Evolutionary conservation across 164 flowering plant genomes (phyloP).

Genomic region (Chimonanthus salicifolius): DNA sequence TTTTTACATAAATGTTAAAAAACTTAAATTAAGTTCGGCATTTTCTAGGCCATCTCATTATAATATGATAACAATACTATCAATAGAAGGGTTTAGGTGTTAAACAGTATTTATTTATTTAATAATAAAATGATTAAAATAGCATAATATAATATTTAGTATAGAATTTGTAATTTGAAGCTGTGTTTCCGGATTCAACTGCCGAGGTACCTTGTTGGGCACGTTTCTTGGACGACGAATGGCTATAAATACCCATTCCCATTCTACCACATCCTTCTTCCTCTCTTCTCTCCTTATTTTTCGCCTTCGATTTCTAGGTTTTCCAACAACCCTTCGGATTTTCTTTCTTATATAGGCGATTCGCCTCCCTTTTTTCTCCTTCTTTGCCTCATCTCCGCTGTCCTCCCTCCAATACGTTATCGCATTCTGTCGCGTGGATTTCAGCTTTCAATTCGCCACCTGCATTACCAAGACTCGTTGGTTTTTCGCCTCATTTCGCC

Average conservation of each 20-base stretch:
- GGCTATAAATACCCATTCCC: slow-evolving; percentile 27
- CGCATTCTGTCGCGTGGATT: not conserved
- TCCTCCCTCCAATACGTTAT: not conserved
- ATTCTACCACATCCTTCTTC: not conserved
- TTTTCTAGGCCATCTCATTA: too few species aligned
- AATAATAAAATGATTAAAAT: too few species aligned
- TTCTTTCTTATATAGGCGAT: not conserved
- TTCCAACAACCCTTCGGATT: not conserved
- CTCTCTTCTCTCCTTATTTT: not conserved
- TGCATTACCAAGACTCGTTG: not conserved
- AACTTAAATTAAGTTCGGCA: too few species aligned
- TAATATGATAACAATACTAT: too few species aligned
- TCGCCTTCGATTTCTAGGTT: not conserved
- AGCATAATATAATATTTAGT: not conserved
- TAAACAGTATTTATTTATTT: too few species aligned
- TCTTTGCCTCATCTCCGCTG: not conserved
- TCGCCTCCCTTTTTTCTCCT: not conserved
- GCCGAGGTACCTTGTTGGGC: slow-evolving; percentile 27
- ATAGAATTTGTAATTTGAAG: not conserved
- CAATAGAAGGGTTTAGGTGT: too few species aligned
- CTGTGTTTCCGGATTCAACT: slow-evolving; percentile 30
- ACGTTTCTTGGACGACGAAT: slow-evolving; percentile 17
- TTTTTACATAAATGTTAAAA: too few species aligned
- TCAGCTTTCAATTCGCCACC: not conserved
- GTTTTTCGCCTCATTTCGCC: not conserved